These are phyloP conservation scores for Aspergillus carlsbadensis DNA, from an alignment of 495 filamentous ascomycete species.

Conservation along the genomic window DNA sequence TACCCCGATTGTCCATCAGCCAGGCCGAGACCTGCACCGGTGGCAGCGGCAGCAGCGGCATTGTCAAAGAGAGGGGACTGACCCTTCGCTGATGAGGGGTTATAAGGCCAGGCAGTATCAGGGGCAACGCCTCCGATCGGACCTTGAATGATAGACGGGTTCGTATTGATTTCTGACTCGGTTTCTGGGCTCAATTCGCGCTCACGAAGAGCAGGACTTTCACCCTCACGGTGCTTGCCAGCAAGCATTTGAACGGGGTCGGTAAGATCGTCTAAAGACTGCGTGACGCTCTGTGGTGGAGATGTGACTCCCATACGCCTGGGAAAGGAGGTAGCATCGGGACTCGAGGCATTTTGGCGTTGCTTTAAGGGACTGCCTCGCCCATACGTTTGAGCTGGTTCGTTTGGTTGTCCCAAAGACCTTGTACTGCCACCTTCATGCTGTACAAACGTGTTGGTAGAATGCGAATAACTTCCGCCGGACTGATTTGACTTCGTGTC, in stretches of 20 bases:
- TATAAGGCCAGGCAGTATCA: conserved; percentile 52
- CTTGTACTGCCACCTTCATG: conserved; percentile 7
- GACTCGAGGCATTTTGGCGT: conserved; percentile 38
- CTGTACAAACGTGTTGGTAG: conserved; percentile 26
- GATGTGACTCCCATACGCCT: conserved; percentile 55
- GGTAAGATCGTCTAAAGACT: conserved; percentile 55
- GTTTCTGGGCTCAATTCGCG: conserved; percentile 47
- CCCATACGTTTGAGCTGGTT: conserved; percentile 19
- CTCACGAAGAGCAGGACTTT: conserved; percentile 56
- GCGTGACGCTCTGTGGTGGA: conserved; percentile 74
- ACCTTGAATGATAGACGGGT: conserved; percentile 73
- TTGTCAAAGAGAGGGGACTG: conserved; percentile 42
- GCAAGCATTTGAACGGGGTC: conserved; percentile 56
- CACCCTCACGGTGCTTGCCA: conserved; percentile 57
- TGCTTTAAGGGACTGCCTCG: conserved; percentile 49
- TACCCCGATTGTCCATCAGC: conserved; percentile 31
- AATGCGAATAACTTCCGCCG: conserved; percentile 33
- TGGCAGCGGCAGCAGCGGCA: conserved; percentile 44
- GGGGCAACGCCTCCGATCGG: conserved; percentile 49
- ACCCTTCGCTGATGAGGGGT: conserved; percentile 48
- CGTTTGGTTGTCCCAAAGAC: conserved; percentile 19
- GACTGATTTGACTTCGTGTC: conserved; percentile 40
- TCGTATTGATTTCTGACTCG: conserved; percentile 70
- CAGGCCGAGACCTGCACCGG: conserved; percentile 31
- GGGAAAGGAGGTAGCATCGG: conserved; percentile 46